These are phyloP conservation scores for Leccinum barrowsii DNA, from an alignment of 768 basidiomycete species.

Conservation along the genomic window DNA sequence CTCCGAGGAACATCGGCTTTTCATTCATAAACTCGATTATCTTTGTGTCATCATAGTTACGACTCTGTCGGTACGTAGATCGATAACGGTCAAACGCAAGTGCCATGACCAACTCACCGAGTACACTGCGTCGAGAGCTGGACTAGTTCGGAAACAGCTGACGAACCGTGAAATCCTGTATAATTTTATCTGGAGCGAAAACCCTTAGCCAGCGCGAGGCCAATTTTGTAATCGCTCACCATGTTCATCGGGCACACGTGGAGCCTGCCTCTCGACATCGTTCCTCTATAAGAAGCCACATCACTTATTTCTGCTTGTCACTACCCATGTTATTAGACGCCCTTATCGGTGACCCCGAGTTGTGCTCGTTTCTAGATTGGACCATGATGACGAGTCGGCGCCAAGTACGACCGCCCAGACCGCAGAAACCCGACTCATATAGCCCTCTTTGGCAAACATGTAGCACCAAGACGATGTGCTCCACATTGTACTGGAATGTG, in stretches of 20 bases:
- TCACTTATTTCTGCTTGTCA: conserved; percentile 14
- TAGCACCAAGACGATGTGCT: conserved; percentile 29
- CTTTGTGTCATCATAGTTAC: background rate
- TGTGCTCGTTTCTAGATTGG: conserved; percentile 49
- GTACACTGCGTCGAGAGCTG: background rate
- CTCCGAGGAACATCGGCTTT: background rate
- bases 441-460: conserved; percentile 41
- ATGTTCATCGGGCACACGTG: background rate
- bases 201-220: background rate
- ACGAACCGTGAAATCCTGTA: background rate
- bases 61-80: background rate
- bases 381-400: conserved; percentile 32
- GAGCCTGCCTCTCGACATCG: background rate
- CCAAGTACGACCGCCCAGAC: background rate
- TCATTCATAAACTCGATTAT: background rate
- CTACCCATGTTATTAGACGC: background rate
- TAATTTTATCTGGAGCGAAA: background rate
- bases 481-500: conserved; percentile 1
- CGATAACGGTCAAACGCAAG: background rate
- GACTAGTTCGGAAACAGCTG: background rate
- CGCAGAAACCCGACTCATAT: conserved; percentile 51
- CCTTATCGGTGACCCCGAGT: conserved; percentile 19
- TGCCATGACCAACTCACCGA: background rate
- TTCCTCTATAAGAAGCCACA: conserved; percentile 7
- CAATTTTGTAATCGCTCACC: background rate